These are phyloP conservation scores for Phytophthora sansomeana DNA, from an alignment of 352 stramenopile species.

Conservation along the genomic window DNA sequence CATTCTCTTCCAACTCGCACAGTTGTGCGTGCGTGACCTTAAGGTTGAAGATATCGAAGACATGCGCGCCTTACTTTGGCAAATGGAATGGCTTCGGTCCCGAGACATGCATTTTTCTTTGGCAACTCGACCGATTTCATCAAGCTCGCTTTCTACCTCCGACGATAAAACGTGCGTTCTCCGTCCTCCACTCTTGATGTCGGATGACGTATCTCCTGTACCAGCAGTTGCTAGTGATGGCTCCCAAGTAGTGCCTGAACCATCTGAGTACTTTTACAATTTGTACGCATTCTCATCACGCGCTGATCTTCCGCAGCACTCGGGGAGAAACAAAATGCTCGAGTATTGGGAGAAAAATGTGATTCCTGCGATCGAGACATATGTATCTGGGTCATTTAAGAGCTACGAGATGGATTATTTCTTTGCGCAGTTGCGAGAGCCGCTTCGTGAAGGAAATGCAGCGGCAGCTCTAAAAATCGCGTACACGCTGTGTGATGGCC, in stretches of 20 bases:
- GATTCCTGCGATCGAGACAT: conserved; percentile 84
- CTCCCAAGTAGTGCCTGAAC: conserved; percentile 4
- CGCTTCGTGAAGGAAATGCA: conserved; percentile 76
- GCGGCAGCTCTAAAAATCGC: conserved; percentile 83
- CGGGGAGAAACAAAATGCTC: conserved; percentile 80
- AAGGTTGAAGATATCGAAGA: conserved; percentile 48
- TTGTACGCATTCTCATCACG: conserved; percentile 75
- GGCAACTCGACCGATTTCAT: conserved; percentile 55
- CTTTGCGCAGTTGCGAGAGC: conserved; percentile 82
- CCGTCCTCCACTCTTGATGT: conserved; percentile 24
- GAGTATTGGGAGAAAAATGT: conserved; percentile 90
- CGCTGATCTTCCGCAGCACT: conserved; percentile 69
- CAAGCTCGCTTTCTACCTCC: conserved; percentile 35
- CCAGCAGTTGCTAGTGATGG: conserved; percentile 11
- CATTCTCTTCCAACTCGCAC: conserved; percentile 70
- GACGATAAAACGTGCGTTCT: conserved; percentile 45
- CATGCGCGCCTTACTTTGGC: conserved; percentile 44
- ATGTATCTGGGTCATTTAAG: conserved; percentile 85
- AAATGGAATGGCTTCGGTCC: conserved; percentile 58
- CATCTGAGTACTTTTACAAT: conserved; percentile 72
- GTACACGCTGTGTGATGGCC: conserved; percentile 80
- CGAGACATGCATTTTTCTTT: conserved; percentile 51
- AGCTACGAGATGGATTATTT: conserved; percentile 91
- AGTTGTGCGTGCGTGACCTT: conserved; percentile 53
- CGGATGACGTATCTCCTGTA: conserved; percentile 22